Evolutionary conservation across 2,329 filamentous ascomycete genomes (phyloP), one percentile per base, ranked within the genome.

Genomic region (Xylaria multiplex): DNA sequence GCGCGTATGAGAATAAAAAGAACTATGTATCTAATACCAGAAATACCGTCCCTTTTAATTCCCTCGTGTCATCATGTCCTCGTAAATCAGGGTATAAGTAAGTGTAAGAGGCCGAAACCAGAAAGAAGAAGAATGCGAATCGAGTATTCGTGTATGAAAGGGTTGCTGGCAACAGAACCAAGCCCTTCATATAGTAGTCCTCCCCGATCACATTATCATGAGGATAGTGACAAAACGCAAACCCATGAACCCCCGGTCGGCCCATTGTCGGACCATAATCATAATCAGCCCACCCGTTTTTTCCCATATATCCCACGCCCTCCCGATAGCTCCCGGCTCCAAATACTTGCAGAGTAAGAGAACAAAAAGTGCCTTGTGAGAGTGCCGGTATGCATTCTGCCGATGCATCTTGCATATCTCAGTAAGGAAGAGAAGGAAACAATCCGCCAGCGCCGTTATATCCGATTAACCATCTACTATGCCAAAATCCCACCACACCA

Each of bases 181-280:
- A 16, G 27, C 8, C 46, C 62, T 54, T 53, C 32, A 64, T 59
- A 64, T 45, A 55, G 37, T 45, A 55, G 37, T 16, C 2, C 19
- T 24, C 40, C 13, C 32, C 6, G 37, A 35, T 30, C 3, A 40
- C 27, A 48, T 62, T 13, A 32, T 37, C 35, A 65, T 56, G 46
- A 46, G 9, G 42, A 27, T 22, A 40, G 24, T 5, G 22, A 48
- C 9, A 35, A 57, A 57, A 45, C 7, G 9, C 14, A 58, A 37
- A 30, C 43, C 58, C 57, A 49, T 35, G 54, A 49, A 56, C 24
- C 48, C 54, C 54, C 32, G 35, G 43, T 62, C 24, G 55, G 22
- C 64, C 59, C 64, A 62, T 66, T 45, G n/a, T 66, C 64, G 55
- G 40, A 54, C 55, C 64, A 66, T 66, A 54, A 64, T n/a, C n/a